Conservation (phyloP, 192 early-diverging fungal genomes). For the Umbelopsis vinacea region DNA sequence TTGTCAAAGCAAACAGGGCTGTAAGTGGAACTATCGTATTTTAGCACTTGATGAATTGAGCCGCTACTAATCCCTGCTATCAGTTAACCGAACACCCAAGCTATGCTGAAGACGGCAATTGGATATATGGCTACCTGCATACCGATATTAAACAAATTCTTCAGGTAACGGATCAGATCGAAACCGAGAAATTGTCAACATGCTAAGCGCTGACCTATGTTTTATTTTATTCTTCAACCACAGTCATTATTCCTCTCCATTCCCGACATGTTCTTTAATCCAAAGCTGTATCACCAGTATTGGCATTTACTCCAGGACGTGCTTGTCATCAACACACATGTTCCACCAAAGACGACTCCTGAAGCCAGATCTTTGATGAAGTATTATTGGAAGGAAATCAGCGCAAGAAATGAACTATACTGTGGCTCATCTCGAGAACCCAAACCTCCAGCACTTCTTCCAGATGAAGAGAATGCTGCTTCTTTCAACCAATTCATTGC, state of each 20-base stretch:
- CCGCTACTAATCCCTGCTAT: background rate
- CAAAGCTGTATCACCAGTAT: conserved; percentile 54
- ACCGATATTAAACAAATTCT: conserved; percentile 53
- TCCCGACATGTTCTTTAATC: conserved; percentile 67
- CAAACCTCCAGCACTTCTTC: background rate
- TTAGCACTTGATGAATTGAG: background rate
- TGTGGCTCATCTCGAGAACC: conserved; percentile 32
- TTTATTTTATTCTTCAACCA: background rate
- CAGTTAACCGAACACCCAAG: conserved; percentile 33
- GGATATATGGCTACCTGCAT: conserved; percentile 47
- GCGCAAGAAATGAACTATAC: conserved; percentile 38
- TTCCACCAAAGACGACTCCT: background rate
- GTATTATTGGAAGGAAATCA: conserved; percentile 32
- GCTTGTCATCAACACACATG: conserved; percentile 23
- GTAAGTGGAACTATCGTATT: conserved; percentile 37
- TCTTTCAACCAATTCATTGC: background rate
- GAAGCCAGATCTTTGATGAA: conserved; percentile 24
- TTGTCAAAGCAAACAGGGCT: conserved; percentile 51
- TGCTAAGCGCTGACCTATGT: background rate
- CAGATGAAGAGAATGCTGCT: background rate
- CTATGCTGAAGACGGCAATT: conserved; percentile 32
- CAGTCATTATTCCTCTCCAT: conserved; percentile 58
- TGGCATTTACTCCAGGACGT: conserved; percentile 44
- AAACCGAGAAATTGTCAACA: background rate
- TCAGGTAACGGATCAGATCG: conserved; percentile 35